Percentiles rank a stretch among this genome's conserved stretches.
Evolutionary conservation across 495 filamentous ascomycete genomes (phyloP).

Genomic region (Delitschia confertaspora): DNA sequence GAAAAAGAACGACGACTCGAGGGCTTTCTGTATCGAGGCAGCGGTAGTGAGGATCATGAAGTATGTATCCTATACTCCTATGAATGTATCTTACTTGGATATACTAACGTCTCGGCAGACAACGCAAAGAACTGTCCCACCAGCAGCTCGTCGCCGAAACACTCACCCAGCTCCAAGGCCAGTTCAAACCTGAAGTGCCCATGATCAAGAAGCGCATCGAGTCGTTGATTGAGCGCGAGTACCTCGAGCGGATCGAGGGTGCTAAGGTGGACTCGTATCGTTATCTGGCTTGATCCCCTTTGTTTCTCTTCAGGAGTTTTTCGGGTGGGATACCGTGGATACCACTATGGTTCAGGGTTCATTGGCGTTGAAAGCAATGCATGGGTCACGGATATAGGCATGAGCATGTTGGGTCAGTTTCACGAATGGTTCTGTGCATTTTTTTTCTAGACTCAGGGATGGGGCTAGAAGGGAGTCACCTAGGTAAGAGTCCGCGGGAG

Average conservation of each 20-base stretch:
- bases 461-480: background rate
- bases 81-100: conserved; percentile 3
- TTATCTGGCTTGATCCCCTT: conserved; percentile 54
- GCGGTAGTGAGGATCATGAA: conserved; percentile 95
- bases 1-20: conserved; percentile 72
- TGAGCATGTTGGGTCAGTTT: too few species aligned
- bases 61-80: conserved; percentile 43
- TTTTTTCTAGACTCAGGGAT: too few species aligned
- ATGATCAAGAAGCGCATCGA: conserved; percentile 96
- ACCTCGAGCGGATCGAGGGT: conserved; percentile 77
- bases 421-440: too few species aligned
- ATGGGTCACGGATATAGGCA: too few species aligned
- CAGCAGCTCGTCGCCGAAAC: conserved; percentile 77
- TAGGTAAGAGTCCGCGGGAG: background rate
- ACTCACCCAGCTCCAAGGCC: conserved; percentile 62
- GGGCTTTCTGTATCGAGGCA: conserved; percentile 72
- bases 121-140: conserved; percentile 78
- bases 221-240: conserved; percentile 83
- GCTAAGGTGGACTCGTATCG: conserved; percentile 59
- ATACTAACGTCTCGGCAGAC: conserved; percentile 45
- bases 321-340: background rate
- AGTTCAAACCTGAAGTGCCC: conserved; percentile 81
- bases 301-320: background rate
- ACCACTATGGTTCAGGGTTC: too few species aligned
- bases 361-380: too few species aligned